phyloP scores from a whole-genome alignment of 352 stramenopile species.

The Phytophthora multivora region DNA sequence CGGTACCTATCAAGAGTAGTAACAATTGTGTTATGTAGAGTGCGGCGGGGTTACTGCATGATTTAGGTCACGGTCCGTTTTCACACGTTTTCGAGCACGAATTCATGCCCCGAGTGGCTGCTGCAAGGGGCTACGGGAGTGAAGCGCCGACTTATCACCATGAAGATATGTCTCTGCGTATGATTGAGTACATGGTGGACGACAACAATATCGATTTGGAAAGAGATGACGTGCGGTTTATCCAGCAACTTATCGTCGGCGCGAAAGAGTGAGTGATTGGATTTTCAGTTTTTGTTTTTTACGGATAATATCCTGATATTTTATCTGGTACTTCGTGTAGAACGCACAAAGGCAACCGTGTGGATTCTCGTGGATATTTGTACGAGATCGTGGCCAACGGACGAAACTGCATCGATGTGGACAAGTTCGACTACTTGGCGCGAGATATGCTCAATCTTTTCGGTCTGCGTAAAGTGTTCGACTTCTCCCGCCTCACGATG shows the following conservation, averaged over 20 bases:
- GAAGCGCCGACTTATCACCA: conserved; percentile 58
- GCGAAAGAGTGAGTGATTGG: conserved; percentile 56
- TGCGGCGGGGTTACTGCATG: conserved; percentile 80
- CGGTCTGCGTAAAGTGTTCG: conserved; percentile 76
- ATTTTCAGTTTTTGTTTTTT: no score
- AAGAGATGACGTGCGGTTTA: conserved; percentile 68
- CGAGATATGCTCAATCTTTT: conserved; percentile 89
- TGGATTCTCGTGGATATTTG: conserved; percentile 73
- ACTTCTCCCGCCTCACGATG: conserved; percentile 78
- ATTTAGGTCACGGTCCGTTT: conserved; percentile 95
- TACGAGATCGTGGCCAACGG: conserved; percentile 93
- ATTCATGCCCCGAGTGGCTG: conserved; percentile 78
- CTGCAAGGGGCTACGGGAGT: conserved; percentile 34
- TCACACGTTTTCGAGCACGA: conserved; percentile 95
- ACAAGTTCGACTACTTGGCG: conserved; percentile 93
- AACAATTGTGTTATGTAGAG: conserved; percentile 40
- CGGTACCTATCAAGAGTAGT: not conserved
- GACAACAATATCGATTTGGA: conserved; percentile 84
- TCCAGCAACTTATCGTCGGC: conserved; percentile 83
- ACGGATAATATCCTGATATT: conserved; percentile 5
- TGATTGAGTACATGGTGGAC: conserved; percentile 83
- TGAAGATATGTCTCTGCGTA: conserved; percentile 82
- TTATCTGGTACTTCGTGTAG: conserved; percentile 28
- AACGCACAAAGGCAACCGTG: conserved; percentile 48
- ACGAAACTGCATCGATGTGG: conserved; percentile 91